Conservation (phyloP, 805 yeast species). For the Grigorovia transvaalensis region DNA sequence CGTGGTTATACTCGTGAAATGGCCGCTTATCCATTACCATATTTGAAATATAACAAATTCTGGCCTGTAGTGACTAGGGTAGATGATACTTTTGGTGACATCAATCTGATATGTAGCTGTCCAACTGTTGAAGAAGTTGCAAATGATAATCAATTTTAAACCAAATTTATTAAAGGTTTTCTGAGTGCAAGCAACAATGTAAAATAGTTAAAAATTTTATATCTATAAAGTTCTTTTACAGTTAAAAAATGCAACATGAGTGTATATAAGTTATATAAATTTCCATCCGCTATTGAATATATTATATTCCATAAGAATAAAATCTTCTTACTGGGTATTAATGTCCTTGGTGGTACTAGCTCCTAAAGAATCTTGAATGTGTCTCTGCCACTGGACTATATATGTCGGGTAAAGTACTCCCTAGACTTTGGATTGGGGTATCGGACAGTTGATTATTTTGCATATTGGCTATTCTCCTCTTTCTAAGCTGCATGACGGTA, state of each 20-base stretch:
- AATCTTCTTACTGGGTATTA: background rate
- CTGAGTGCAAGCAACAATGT: no score
- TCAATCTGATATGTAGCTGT: slow-evolving; percentile 88
- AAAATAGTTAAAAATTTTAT: background rate
- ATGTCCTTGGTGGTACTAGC: slow-evolving; percentile 6
- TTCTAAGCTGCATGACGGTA: slow-evolving; percentile 15
- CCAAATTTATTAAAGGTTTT: no score
- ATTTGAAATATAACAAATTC: slow-evolving; percentile 62
- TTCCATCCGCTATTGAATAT: background rate
- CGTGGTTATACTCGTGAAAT: slow-evolving; percentile 87
- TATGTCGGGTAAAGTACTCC: slow-evolving; percentile 10
- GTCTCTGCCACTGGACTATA: slow-evolving; percentile 3
- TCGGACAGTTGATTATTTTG: background rate
- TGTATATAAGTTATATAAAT: background rate
- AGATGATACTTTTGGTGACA: slow-evolving; percentile 91
- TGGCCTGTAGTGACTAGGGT: slow-evolving; percentile 95
- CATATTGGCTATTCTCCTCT: slow-evolving; percentile 8
- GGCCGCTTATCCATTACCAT: slow-evolving; percentile 87
- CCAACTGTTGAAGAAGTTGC: slow-evolving; percentile 67
- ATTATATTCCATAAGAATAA: background rate
- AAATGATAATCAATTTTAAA: background rate
- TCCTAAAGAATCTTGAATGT: slow-evolving; percentile 16
- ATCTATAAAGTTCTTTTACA: background rate
- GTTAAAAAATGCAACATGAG: background rate
- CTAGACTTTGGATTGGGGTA: slow-evolving; percentile 8